Evolutionary conservation across 345 rosid genomes (phyloP).

Genomic region (Dipteronia sinensis): DNA sequence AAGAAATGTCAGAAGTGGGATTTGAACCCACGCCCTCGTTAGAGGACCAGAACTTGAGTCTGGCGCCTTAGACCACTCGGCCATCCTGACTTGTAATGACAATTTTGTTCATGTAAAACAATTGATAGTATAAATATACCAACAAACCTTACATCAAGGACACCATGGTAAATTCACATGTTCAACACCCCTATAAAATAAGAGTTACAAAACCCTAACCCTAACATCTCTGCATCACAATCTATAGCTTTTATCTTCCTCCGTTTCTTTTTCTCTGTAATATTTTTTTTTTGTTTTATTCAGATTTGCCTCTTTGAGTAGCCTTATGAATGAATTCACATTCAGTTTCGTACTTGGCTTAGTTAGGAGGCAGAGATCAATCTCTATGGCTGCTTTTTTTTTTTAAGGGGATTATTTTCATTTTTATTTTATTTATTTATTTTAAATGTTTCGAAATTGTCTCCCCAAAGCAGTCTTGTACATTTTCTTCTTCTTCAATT

Average conservation of each 20-base stretch:
- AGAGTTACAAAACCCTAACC: not conserved
- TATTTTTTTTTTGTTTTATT: not conserved
- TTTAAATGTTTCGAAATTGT: not conserved
- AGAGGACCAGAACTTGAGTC: constrained; percentile 80
- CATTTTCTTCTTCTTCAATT: constrained; percentile 1
- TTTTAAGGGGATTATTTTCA: constrained; percentile 30
- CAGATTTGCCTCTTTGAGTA: constrained; percentile 39
- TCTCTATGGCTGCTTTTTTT: constrained; percentile 6
- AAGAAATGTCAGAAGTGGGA: constrained; percentile 20
- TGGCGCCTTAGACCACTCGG: constrained; percentile 93
- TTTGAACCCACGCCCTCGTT: constrained; percentile 45
- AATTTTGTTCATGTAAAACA: too few species aligned
- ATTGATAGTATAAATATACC: too few species aligned
- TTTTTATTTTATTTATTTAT: not conserved
- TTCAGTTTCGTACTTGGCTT: constrained; percentile 25
- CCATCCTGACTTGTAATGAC: constrained; percentile 78
- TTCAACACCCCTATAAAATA: not conserved
- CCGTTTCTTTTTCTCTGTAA: too few species aligned
- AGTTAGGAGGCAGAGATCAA: constrained; percentile 40
- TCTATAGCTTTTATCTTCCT: not conserved
- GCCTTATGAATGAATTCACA: constrained; percentile 32
- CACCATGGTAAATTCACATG: not conserved
- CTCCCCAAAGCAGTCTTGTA: constrained; percentile 34
- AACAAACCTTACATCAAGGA: not conserved
- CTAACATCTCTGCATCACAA: not conserved